Evolutionary conservation across 305 asterid genomes (phyloP), one percentile per base, ranked within the genome.

Genomic region (Withania somnifera): DNA sequence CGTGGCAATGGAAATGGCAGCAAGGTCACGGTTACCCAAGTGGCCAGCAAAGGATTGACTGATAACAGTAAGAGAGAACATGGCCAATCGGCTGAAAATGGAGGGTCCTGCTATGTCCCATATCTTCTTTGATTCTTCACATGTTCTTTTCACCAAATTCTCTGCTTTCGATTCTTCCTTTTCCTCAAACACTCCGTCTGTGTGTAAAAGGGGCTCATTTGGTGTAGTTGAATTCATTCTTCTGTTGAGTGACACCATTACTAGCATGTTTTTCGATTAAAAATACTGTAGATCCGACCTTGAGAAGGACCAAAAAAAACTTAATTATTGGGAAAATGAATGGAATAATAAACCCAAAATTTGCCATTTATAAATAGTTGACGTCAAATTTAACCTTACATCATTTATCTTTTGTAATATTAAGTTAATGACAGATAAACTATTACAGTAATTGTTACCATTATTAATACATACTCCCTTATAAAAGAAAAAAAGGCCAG

Each of bases 41-140:
- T 88, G 92, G 38, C 92, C 94, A 11, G 92, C 90, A 4, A 88
- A 87, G n/a, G 92, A 88, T 80, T 89, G 94, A 17, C 87, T 71
- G 82, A 87, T 83, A n/a, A 91, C 68, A 6, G 90, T 91, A 32
- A 88, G 90, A 34, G 94, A 89, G 73, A 89, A 91, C 92, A 87
- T 89, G 9, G 92, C 82, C 26, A 91, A 14, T 61, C 92, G 87
- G 82, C 86, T 83, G 80, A 89, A 87, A 80, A 86, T 87, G 45
- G 94, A 87, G 7, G 92, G 92, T 24, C 84, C 90, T 19, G 92
- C 94, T 42, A 91, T 84, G 64, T 86, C 85, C 94, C 94, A 91
- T 82, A 89, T 73, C 71, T 86, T 88, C 71, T 71, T 85, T 76
- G 86, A 82, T 86, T 91, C 94, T 42, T 1, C 53, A 86, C 85